These are phyloP conservation scores for Bocquillonia castaneifolia DNA, from an alignment of 441 rosid genomes.

Conservation along the genomic window DNA sequence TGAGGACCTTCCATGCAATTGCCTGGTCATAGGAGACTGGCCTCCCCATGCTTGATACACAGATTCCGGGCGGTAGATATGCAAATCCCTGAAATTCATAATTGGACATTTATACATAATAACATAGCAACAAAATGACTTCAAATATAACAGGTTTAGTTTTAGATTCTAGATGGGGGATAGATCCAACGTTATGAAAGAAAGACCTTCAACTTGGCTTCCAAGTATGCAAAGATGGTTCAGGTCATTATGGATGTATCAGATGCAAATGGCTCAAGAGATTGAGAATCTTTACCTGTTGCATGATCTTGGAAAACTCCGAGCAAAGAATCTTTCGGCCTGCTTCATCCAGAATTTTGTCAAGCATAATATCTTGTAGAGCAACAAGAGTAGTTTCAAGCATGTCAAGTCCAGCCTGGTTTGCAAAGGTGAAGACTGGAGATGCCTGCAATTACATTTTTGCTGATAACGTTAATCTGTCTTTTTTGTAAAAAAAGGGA, in stretches of 20 bases:
- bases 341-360: constrained; percentile 75
- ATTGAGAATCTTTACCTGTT: constrained; percentile 48
- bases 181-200: too few relatives aligned
- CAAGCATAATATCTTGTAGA: constrained; percentile 89
- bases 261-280: background rate
- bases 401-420: constrained; percentile 97
- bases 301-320: constrained; percentile 86
- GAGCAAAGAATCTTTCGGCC: constrained; percentile 73
- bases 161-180: background rate
- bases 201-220: background rate
- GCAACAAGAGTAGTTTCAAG: constrained; percentile 90
- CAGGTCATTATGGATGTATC: background rate
- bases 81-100: constrained; percentile 54
- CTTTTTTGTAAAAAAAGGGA: background rate
- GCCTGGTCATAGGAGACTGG: constrained; percentile 75
- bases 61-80: constrained; percentile 66
- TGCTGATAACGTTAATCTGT: background rate
- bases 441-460: constrained; percentile 49
- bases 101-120: background rate
- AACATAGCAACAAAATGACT: background rate
- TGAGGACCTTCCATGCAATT: constrained; percentile 72
- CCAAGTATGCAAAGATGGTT: background rate
- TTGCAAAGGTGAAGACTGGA: constrained; percentile 81
- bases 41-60: constrained; percentile 83
- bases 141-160: too few relatives aligned